These are phyloP conservation scores for Luvunga scandens DNA, from an alignment of 345 rosid genomes.

Conservation along the genomic window DNA sequence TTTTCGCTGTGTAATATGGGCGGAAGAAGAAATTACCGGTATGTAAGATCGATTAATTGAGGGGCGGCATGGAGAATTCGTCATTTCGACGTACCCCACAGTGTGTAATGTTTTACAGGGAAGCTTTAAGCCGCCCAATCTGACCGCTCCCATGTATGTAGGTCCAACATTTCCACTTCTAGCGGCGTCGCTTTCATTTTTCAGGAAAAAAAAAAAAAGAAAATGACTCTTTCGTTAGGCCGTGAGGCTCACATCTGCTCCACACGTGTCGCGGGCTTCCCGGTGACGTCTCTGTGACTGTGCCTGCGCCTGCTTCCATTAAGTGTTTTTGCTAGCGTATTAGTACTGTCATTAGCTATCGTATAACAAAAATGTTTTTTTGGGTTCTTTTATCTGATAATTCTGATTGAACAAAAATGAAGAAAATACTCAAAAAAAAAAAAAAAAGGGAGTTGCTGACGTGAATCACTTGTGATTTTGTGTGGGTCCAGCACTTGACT, in stretches of 20 bases:
- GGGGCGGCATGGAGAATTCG: constrained; percentile 8
- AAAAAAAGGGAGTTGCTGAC: not conserved
- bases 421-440: not conserved
- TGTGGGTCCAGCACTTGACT: constrained; percentile 7
- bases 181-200: constrained; percentile 23
- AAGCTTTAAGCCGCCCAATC: constrained; percentile 26
- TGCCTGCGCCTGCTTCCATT: not conserved
- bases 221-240: too few relatives aligned
- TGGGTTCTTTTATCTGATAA: not conserved
- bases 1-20: not conserved
- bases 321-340: not conserved
- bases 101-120: not conserved
- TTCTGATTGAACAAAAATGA: too few relatives aligned
- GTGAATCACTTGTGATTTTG: not conserved
- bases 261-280: not conserved
- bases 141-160: constrained; percentile 15
- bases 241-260: constrained; percentile 3
- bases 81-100: not conserved
- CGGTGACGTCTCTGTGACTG: not conserved
- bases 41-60: not conserved
- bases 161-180: constrained; percentile 2
- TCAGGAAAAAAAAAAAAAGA: too few relatives aligned
- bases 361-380: not conserved
- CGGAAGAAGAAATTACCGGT: too few relatives aligned
- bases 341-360: not conserved